Percentiles rank a stretch among this genome's conserved stretches.
Evolutionary conservation across 768 basidiomycete species (phyloP).

Genomic region (Agaricus blazei): DNA sequence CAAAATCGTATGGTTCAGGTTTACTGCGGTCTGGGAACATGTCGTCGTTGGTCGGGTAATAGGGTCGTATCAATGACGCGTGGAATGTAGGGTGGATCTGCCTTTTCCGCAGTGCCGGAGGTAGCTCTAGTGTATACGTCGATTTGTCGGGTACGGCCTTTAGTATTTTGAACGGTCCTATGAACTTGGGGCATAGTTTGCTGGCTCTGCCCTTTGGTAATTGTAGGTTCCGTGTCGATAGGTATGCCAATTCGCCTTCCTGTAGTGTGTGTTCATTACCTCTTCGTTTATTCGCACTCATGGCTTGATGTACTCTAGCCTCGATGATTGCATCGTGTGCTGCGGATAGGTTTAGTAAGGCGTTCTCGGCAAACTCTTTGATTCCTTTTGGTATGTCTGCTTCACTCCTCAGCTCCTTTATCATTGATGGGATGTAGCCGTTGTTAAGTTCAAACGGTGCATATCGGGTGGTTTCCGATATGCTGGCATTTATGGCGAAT

Average conservation of each 20-base stretch:
- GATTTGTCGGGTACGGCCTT: slow-evolving; percentile 16
- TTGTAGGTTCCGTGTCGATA: slow-evolving; percentile 30
- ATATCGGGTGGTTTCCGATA: slow-evolving; percentile 24
- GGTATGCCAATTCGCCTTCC: slow-evolving; percentile 24
- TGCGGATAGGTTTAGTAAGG: slow-evolving; percentile 16
- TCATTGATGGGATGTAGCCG: slow-evolving; percentile 19
- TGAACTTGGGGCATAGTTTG: slow-evolving; percentile 31
- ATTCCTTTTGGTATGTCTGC: slow-evolving; percentile 16
- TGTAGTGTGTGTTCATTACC: slow-evolving; percentile 13
- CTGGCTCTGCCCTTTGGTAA: slow-evolving; percentile 19
- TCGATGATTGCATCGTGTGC: slow-evolving; percentile 33
- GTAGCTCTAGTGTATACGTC: slow-evolving; percentile 24
- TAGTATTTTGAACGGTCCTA: slow-evolving; percentile 31
- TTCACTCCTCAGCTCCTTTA: slow-evolving; percentile 2
- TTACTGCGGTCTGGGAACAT: slow-evolving; percentile 27
- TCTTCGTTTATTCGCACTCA: slow-evolving; percentile 22
- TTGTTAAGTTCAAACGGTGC: slow-evolving; percentile 26
- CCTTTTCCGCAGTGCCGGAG: not conserved
- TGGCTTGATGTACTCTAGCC: slow-evolving; percentile 20
- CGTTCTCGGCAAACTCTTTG: slow-evolving; percentile 18
- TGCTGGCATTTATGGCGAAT: slow-evolving; percentile 28
- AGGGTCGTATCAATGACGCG: slow-evolving; percentile 20
- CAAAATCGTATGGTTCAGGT: slow-evolving; percentile 32
- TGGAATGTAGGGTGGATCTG: slow-evolving; percentile 25
- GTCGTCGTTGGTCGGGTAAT: slow-evolving; percentile 21